These are phyloP conservation scores for Crithidia brevicula DNA, from an alignment of 208 protist species.

Conservation along the genomic window DNA sequence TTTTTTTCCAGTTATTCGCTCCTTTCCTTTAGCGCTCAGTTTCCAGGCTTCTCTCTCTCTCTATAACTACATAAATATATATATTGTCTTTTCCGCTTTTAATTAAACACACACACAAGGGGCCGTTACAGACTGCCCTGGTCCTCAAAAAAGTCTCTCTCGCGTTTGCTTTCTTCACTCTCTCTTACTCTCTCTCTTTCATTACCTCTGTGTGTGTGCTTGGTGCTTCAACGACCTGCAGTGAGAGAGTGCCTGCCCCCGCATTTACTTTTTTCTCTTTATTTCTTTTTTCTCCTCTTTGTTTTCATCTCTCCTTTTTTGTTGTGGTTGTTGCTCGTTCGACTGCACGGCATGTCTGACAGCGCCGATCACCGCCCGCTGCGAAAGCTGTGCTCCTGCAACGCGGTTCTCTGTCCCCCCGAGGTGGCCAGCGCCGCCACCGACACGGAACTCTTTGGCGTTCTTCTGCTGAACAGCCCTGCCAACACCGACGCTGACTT, in stretches of 20 bases:
- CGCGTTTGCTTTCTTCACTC: too few relatives aligned
- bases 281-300: constrained; percentile 1
- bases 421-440: constrained; percentile 16
- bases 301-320: not conserved
- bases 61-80: too few relatives aligned
- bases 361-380: not conserved
- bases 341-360: constrained; percentile 1
- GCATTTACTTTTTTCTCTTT: not conserved
- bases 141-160: too few relatives aligned
- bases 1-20: too few relatives aligned
- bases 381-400: constrained; percentile 42
- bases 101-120: too few relatives aligned
- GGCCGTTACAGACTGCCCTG: too few relatives aligned
- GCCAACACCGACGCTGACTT: constrained; percentile 49
- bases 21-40: too few relatives aligned
- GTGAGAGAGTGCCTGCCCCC: not conserved
- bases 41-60: too few relatives aligned
- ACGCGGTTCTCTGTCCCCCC: constrained; percentile 20
- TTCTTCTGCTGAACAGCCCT: constrained; percentile 77
- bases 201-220: too few relatives aligned
- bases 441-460: constrained; percentile 43
- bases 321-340: not conserved
- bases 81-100: too few relatives aligned
- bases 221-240: too few relatives aligned
- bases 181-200: too few relatives aligned